Percentiles rank a stretch among this genome's conserved stretches.
Evolutionary conservation across 352 stramenopile species (phyloP).

Genomic region (Pythium biforme): DNA sequence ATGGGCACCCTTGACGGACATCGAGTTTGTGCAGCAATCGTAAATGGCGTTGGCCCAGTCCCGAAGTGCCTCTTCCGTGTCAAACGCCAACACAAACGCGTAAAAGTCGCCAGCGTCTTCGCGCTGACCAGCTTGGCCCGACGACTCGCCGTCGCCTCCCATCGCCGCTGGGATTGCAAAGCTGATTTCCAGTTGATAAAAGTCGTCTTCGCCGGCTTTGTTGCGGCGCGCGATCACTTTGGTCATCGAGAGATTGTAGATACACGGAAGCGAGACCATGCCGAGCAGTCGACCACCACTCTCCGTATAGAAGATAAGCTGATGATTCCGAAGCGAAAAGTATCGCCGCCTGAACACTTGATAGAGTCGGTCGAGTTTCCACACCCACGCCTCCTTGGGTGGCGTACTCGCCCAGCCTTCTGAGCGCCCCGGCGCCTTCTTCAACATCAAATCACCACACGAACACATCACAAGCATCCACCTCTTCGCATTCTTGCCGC

Average conservation of each 20-base stretch:
- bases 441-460: constrained; percentile 71
- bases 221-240: constrained; percentile 60
- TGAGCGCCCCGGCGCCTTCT: constrained; percentile 50
- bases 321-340: constrained; percentile 82
- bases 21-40: constrained; percentile 86
- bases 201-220: constrained; percentile 42
- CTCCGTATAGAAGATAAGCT: constrained; percentile 78
- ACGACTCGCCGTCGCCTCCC: constrained; percentile 33
- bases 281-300: constrained; percentile 62
- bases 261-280: constrained; percentile 77
- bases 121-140: constrained; percentile 24
- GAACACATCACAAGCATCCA: constrained; percentile 91
- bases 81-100: constrained; percentile 74
- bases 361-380: constrained; percentile 85
- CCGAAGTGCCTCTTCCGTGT: constrained; percentile 64
- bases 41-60: constrained; percentile 81
- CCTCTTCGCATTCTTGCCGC: constrained; percentile 60
- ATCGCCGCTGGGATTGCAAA: constrained; percentile 68
- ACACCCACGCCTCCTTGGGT: constrained; percentile 85
- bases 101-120: constrained; percentile 82
- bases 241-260: constrained; percentile 80
- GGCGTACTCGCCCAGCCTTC: constrained; percentile 76
- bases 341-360: constrained; percentile 82
- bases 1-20: constrained; percentile 63
- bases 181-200: constrained; percentile 83